Evolutionary conservation across 2,329 filamentous ascomycete species (phyloP).

Genomic region (Chrysoporthe austroafricana): DNA sequence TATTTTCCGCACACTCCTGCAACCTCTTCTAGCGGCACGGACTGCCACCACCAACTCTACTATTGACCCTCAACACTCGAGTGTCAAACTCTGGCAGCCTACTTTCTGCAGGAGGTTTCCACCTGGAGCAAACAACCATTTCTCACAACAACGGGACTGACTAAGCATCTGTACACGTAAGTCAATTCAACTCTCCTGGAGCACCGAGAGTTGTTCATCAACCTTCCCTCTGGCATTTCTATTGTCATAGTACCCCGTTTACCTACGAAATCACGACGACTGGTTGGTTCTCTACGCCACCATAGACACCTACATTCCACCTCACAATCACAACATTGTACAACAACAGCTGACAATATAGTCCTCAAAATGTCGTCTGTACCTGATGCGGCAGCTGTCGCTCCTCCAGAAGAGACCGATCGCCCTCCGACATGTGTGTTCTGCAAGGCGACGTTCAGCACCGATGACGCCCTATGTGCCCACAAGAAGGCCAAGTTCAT

Average conservation of each 20-base stretch:
- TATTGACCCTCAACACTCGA: too few species aligned
- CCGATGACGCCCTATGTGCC: conserved; percentile 30
- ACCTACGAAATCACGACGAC: background rate
- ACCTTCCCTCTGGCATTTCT: background rate
- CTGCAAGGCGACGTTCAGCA: conserved; percentile 25
- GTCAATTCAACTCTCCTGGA: too few species aligned
- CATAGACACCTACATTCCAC: too few species aligned
- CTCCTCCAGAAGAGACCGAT: background rate
- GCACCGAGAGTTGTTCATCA: too few species aligned
- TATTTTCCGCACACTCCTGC: background rate
- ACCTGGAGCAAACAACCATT: too few species aligned
- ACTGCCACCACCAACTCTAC: too few species aligned
- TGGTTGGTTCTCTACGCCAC: background rate
- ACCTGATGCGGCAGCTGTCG: background rate
- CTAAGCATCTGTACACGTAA: too few species aligned
- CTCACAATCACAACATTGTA: too few species aligned
- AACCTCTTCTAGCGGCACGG: background rate
- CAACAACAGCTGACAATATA: background rate
- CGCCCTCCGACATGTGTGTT: conserved; percentile 25
- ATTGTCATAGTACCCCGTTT: background rate
- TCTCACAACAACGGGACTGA: too few species aligned
- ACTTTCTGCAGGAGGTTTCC: too few species aligned
- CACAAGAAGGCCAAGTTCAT: conserved; percentile 38
- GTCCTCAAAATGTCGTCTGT: background rate
- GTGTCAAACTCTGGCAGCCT: too few species aligned